phyloP scores from a whole-genome alignment of 164 flowering plant genomes.

The Nymphaea colorata region DNA sequence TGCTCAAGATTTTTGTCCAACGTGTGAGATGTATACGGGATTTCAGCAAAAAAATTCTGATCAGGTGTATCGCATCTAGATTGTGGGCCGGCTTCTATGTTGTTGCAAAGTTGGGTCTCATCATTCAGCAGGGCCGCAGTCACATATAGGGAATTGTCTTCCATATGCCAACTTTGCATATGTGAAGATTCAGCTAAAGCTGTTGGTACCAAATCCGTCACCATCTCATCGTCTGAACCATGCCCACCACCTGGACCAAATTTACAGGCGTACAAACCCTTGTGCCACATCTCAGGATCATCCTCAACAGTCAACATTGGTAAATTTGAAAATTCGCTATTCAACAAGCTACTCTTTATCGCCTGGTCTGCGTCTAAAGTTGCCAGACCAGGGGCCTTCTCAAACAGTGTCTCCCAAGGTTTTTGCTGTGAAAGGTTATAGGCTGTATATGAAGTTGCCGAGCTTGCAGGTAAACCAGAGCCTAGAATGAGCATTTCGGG shows the following conservation, averaged over 20 bases:
- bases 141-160: neutral
- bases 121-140: neutral
- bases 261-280: neutral
- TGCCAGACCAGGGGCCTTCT: neutral
- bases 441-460: neutral
- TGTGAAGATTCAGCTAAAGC: neutral
- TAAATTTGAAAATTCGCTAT: neutral
- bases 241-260: neutral
- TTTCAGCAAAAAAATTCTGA: neutral
- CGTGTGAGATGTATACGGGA: neutral
- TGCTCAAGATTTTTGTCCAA: neutral
- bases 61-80: neutral
- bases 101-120: neutral
- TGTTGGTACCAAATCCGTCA: neutral
- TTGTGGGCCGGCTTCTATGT: neutral
- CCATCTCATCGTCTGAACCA: neutral
- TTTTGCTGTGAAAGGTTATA: neutral
- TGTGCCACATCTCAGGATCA: neutral
- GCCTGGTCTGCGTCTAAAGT: neutral
- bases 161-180: neutral
- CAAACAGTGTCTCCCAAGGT: neutral
- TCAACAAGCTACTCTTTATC: neutral
- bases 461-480: neutral
- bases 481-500: neutral
- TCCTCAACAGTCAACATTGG: neutral